Evolutionary conservation across 192 early-diverging fungal genomes (phyloP), one percentile per base, ranked within the genome.

Genomic region (Nowakowskiella sp.): DNA sequence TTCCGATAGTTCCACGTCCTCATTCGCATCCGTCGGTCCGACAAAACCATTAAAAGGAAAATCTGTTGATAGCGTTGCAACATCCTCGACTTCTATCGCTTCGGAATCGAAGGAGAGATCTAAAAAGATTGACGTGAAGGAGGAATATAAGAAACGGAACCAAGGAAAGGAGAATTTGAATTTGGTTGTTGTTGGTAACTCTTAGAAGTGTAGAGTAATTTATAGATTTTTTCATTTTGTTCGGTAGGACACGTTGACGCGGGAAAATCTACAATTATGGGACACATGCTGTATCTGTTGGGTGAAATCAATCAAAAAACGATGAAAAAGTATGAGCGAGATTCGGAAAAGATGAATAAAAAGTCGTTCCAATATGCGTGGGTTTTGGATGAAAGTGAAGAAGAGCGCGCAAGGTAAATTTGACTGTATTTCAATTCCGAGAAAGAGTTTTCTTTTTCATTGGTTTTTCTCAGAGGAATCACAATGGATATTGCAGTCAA

Each of bases 231-330:
- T 34, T 28, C 47, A 49, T 31, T n/a, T 31, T 39, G 1, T 59
- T 39, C 4, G 48, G 43, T 47, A 84, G 87, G 94, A 0, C 94
- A 97, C 61, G 94, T 97, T 3, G 94, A 98, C 64, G 91, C 92
- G 2, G 95, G 95, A 32, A 99, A 99, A 67, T 87, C 83, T 47
- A 99, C 95, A 19, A 64, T 94, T 47, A 94, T 96, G 92, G 95
- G 95, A 0, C 95, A 99, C 61, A 62, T 96, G 53, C 75, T 99
- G 2, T 90, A 85, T 51, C 73, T 81, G 22, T 66, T 94, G 22
- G 95, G 93, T 0, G 85, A 94, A 58, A 91, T 99, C 16, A 83
- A 77, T 46, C 85, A 94, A 43, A 81, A 85, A 28, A 85, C 86
- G 6, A 84, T 97, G 64, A 72, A 81, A 26, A 90, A 88, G 60